Evolutionary conservation across 139 green algal species (phyloP).

Genomic region (Chlamydomonas sp.): DNA sequence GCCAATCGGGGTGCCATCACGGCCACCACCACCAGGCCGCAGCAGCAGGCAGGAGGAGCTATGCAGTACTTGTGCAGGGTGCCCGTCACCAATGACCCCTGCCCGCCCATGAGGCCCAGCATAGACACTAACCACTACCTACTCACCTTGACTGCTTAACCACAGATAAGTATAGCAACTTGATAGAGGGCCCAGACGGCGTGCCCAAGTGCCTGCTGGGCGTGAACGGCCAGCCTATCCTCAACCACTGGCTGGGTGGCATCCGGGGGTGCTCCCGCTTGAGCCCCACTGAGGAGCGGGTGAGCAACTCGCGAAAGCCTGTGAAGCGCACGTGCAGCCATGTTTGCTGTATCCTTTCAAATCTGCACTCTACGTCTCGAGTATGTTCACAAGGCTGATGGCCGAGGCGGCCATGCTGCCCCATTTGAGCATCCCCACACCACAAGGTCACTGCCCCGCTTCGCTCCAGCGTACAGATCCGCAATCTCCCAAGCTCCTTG

Average conservation of each 20-base stretch:
- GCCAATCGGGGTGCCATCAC: too few relatives aligned
- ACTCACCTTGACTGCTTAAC: background rate
- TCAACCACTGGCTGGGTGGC: constrained; percentile 28
- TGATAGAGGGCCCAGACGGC: background rate
- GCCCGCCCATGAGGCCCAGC: too few relatives aligned
- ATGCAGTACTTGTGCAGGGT: too few relatives aligned
- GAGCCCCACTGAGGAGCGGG: background rate
- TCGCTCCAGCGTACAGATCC: background rate
- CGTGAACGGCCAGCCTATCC: constrained; percentile 17
- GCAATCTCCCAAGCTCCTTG: too few relatives aligned
- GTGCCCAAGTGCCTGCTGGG: constrained; percentile 28
- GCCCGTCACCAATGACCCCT: too few relatives aligned
- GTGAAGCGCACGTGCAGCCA: background rate
- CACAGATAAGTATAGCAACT: background rate
- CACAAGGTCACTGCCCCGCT: too few relatives aligned
- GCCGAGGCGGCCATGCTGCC: background rate
- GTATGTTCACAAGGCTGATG: too few relatives aligned
- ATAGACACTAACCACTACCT: background rate
- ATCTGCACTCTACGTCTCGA: too few relatives aligned
- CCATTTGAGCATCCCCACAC: background rate
- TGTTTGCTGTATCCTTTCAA: background rate
- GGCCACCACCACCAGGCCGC: too few relatives aligned
- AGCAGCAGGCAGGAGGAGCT: too few relatives aligned
- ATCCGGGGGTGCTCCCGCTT: background rate
- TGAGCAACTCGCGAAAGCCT: background rate